phyloP scores from a whole-genome alignment of 176 grass and related monocot species.

The barley (Hordeum vulgare) region DNA sequence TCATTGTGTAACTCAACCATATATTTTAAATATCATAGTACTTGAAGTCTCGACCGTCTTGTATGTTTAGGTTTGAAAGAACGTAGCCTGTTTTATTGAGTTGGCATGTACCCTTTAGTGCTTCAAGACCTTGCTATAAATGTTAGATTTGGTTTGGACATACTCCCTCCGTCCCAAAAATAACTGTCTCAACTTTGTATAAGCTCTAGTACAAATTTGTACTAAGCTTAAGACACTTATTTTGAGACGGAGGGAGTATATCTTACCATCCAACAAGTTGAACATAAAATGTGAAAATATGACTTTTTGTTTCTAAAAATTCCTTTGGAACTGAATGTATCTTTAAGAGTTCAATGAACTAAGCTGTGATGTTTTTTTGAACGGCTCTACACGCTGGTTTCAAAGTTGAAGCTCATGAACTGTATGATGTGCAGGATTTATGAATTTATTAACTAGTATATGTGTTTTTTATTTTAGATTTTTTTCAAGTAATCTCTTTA shows the following conservation, averaged over 20 bases:
- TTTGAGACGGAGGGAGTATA: too few species aligned
- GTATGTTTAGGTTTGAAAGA: background rate
- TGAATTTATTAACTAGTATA: background rate
- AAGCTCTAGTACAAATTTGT: too few species aligned
- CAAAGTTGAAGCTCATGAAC: background rate
- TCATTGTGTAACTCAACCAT: background rate
- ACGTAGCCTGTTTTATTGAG: background rate
- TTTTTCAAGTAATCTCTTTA: background rate
- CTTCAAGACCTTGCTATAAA: background rate
- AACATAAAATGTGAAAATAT: background rate
- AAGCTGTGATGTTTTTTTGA: background rate
- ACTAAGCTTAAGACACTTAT: too few species aligned
- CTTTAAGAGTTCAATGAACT: background rate
- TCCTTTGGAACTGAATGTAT: background rate
- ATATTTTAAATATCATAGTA: background rate
- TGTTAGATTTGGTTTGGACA: background rate
- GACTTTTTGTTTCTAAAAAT: background rate
- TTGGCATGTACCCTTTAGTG: background rate
- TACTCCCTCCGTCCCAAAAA: too few species aligned
- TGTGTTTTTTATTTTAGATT: constrained; percentile 1
- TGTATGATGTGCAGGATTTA: background rate
- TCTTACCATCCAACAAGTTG: background rate
- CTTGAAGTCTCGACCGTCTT: background rate
- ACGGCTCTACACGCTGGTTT: background rate
- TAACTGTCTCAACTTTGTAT: too few species aligned